These are phyloP conservation scores for Diplotaxis tenuifolia DNA, from an alignment of 345 rosid genomes.

Conservation along the genomic window DNA sequence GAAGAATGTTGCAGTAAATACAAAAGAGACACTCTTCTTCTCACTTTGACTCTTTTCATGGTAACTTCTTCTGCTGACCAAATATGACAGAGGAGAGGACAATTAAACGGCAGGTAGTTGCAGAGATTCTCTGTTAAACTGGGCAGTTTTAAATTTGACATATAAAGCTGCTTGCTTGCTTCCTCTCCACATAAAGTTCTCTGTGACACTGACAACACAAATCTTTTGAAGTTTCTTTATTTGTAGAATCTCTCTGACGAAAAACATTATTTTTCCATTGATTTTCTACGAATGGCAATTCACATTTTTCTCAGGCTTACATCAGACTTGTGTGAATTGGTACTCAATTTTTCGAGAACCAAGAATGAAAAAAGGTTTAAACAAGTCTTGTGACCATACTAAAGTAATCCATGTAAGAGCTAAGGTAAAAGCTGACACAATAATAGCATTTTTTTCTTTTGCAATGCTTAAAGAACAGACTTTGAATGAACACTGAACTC, in stretches of 20 bases:
- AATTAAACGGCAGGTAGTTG: conserved; percentile 14
- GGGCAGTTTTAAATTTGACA: background rate
- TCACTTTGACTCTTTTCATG: conserved; percentile 13
- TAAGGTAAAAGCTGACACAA: background rate
- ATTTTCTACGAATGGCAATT: background rate
- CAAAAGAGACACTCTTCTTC: background rate
- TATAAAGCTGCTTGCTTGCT: background rate
- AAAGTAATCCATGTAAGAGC: background rate
- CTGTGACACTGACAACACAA: conserved; percentile 10
- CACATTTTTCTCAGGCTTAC: background rate
- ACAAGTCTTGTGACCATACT: background rate
- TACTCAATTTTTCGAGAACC: background rate
- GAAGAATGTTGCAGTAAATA: conserved; percentile 21
- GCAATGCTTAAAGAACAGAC: background rate
- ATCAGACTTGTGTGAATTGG: background rate
- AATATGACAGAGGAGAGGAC: background rate
- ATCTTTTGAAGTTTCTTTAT: background rate
- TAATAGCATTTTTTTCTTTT: background rate
- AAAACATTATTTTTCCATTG: conserved; percentile 13
- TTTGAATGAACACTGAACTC: background rate
- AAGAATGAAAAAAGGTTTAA: background rate
- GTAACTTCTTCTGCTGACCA: background rate
- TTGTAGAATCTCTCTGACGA: conserved; percentile 14
- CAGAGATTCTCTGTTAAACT: conserved; percentile 11
- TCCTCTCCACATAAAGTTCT: background rate